phyloP scores from a whole-genome alignment of 2,329 filamentous ascomycete genomes.

The Scedosporium aurantiacum region DNA sequence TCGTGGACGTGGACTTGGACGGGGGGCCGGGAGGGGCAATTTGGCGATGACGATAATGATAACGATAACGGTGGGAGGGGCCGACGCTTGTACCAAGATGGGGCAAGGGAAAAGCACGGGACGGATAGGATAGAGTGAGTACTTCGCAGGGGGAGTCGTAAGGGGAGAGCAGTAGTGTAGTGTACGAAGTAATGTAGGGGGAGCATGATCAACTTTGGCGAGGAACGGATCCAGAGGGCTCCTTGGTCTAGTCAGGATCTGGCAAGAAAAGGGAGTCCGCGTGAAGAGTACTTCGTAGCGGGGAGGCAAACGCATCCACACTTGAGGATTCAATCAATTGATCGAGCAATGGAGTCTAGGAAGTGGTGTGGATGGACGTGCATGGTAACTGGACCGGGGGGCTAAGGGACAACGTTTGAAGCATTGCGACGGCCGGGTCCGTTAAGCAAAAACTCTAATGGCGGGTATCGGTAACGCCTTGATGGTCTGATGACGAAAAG shows the following conservation, averaged over 20 bases:
- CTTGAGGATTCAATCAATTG: neutral
- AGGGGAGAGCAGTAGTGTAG: no score
- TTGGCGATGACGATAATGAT: neutral
- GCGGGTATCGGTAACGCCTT: neutral
- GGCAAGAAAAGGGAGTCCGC: neutral
- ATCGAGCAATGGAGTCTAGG: neutral
- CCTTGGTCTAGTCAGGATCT: neutral
- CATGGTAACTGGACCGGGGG: neutral
- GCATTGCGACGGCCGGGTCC: neutral
- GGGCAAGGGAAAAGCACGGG: no score
- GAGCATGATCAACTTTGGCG: neutral
- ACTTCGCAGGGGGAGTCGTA: no score
- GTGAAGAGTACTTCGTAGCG: neutral
- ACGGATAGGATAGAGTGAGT: no score
- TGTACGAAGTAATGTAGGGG: neutral
- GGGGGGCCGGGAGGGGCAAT: neutral
- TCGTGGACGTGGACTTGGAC: neutral
- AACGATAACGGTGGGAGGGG: no score
- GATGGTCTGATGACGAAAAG: constrained; percentile 2
- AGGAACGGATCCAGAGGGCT: neutral
- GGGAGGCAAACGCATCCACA: neutral
- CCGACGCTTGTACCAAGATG: no score
- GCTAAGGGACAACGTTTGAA: neutral
- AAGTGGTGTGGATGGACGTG: neutral
- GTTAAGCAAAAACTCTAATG: neutral